Evolutionary conservation across 768 basidiomycete genomes (phyloP).

Genomic region (Artomyces pyxidatus): DNA sequence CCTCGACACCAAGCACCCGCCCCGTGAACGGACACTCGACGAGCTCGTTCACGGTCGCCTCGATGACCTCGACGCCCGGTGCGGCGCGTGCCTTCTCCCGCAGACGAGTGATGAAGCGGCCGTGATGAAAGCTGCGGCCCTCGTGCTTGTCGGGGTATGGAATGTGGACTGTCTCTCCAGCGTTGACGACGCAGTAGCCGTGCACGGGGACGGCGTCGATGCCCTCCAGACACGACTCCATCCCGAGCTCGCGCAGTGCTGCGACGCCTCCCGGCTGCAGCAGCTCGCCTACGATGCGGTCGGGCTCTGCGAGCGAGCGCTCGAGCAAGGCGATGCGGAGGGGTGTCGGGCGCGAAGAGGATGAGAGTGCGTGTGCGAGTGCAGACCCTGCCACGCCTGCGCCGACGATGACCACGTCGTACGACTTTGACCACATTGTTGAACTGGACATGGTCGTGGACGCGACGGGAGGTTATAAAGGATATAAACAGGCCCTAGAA

Average conservation of each 20-base stretch:
- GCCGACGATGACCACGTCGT: conserved; percentile 85
- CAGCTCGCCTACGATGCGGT: conserved; percentile 96
- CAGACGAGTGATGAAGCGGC: conserved; percentile 76
- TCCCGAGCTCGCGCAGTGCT: conserved; percentile 68
- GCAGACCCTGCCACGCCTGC: conserved; percentile 87
- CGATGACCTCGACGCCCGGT: conserved; percentile 67
- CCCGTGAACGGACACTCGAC: conserved; percentile 46
- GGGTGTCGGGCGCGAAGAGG: conserved; percentile 36
- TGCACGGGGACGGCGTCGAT: conserved; percentile 79
- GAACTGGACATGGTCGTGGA: neutral
- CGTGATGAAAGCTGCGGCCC: conserved; percentile 91
- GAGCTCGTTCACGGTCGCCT: conserved; percentile 76
- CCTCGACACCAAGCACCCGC: conserved; percentile 59
- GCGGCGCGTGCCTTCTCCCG: conserved; percentile 56
- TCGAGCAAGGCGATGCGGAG: conserved; percentile 82
- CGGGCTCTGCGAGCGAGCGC: conserved; percentile 85
- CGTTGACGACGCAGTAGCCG: conserved; percentile 79
- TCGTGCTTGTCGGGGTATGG: conserved; percentile 72
- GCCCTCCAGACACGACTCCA: conserved; percentile 69
- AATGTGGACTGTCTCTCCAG: conserved; percentile 68
- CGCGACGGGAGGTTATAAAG: neutral
- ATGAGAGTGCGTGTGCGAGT: conserved; percentile 77
- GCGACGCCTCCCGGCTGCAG: conserved; percentile 88
- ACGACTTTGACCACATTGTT: conserved; percentile 26
- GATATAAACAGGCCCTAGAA: neutral